Evolutionary conservation across 805 yeast species (phyloP), one percentile per base, ranked within the genome.

Genomic region (Pichia gijzeniarum): DNA sequence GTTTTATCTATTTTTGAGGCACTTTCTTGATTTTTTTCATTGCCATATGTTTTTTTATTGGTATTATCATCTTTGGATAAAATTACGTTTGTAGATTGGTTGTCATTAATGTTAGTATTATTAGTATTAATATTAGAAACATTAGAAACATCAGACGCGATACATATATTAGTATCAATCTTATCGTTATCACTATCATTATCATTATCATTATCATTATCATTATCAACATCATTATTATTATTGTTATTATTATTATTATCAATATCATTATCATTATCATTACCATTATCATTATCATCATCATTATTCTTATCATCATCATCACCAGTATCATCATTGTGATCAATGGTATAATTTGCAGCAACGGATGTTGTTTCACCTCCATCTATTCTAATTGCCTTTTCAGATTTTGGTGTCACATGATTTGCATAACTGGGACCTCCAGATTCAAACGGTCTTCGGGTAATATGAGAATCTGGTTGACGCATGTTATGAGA

Each of bases 401-500:
- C n/a, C n/a, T n/a, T n/a, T n/a, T n/a, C n/a, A n/a, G 28, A 25
- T 25, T 7, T 25, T 25, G 28, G 9, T 7, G 28, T 10, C 10
- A 25, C 10, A 10, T 10, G 10, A 10, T 6, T 25, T 25, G 28
- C 28, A 25, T 6, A 25, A 25, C 9, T 10, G 12, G 34, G n/a
- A 30, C 16, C 5, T 25, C n/a, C 12, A 3, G 48, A 32, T 27
- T 45, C 44, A 36, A 60, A 61, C 9, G 65, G 64, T 33, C 64
- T 48, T 40, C 66, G 48, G 5, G 62, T 53, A 13, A 55, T 56
- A 12, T 53, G 35, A 2, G 61, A 55, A 13, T 53, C 56, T 16
- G 61, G 58, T 30, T 54, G 57, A n/a, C 53, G 52, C 27, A 60
- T 49, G 17, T 53, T 41, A 45, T 63, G 68, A 14, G 61, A 48